Conservation (phyloP, 108 stramenopile species). For the Nannochloropsis gaditana region DNA sequence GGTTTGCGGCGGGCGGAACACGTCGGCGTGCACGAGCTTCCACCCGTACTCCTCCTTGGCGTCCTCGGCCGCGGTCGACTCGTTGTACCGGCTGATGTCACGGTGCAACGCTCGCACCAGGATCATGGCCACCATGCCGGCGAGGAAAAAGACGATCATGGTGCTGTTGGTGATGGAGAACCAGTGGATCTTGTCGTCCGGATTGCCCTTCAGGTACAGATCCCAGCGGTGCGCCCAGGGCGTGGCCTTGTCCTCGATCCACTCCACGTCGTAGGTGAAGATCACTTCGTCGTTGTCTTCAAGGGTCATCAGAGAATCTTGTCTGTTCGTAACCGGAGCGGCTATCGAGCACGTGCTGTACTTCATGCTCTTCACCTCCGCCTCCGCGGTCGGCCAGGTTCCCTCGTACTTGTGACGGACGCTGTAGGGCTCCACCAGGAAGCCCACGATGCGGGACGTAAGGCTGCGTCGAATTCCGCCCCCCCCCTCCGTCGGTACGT, state of each 20-base stretch:
- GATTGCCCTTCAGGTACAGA: conserved; percentile 81
- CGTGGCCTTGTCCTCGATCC: conserved; percentile 65
- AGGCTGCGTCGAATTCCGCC: conserved; percentile 42
- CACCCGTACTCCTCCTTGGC: conserved; percentile 93
- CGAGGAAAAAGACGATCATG: conserved; percentile 69
- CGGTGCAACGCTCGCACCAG: conserved; percentile 85
- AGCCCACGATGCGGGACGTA: conserved; percentile 78
- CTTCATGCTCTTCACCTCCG: conserved; percentile 34
- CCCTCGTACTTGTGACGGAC: conserved; percentile 61
- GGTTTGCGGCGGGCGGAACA: conserved; percentile 27
- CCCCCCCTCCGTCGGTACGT: conserved; percentile 26
- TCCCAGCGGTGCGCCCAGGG: conserved; percentile 98
- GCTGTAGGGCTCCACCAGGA: conserved; percentile 72
- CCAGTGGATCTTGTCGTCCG: conserved; percentile 96
- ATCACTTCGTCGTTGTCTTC: conserved; percentile 52
- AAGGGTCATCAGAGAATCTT: not conserved
- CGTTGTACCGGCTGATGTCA: conserved; percentile 96
- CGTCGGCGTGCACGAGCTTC: conserved; percentile 49
- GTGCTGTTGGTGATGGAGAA: conserved; percentile 93
- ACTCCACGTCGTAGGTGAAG: conserved; percentile 90
- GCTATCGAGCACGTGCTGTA: not conserved
- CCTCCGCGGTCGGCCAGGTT: conserved; percentile 20
- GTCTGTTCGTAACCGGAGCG: not conserved
- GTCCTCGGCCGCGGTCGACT: conserved; percentile 66
- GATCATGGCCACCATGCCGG: conserved; percentile 74